Evolutionary conservation across 805 yeast genomes (phyloP).

Genomic region (Hanseniaspora jakobsenii): DNA sequence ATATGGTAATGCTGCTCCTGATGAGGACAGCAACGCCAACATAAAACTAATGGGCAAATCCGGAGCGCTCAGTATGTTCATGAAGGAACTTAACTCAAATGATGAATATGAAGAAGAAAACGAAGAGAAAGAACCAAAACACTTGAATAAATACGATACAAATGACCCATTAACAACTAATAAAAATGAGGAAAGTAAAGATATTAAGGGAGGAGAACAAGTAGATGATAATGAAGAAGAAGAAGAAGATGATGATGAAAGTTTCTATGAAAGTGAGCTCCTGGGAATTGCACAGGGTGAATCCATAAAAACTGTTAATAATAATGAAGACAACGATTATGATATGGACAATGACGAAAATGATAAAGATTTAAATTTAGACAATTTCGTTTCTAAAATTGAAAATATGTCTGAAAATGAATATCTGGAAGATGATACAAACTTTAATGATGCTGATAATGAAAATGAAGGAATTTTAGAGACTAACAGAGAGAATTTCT

Average conservation of each 20-base stretch:
- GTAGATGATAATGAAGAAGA: background rate
- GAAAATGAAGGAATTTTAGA: background rate
- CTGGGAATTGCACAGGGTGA: constrained; percentile 6
- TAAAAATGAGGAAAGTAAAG: background rate
- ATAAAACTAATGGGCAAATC: constrained; percentile 9
- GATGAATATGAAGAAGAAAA: background rate
- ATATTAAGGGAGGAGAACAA: background rate
- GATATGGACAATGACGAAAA: constrained; percentile 5
- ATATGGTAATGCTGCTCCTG: constrained; percentile 9
- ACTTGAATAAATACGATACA: too few relatives aligned
- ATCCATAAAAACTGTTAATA: background rate
- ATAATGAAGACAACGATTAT: background rate
- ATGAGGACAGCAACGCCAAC: background rate
- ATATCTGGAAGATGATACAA: too few relatives aligned
- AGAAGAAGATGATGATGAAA: constrained; percentile 12
- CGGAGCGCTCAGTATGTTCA: constrained; percentile 12
- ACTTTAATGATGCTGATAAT: background rate
- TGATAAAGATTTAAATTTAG: background rate
- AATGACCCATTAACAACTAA: too few relatives aligned
- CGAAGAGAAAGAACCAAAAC: background rate
- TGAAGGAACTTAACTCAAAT: constrained; percentile 8
- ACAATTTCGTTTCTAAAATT: constrained; percentile 10
- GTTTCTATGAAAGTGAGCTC: constrained; percentile 9
- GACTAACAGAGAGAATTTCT: constrained; percentile 1
- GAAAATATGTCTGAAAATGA: too few relatives aligned